Evolutionary conservation across 2,329 filamentous ascomycete species (phyloP).

Genomic region (Neobulgaria alba): DNA sequence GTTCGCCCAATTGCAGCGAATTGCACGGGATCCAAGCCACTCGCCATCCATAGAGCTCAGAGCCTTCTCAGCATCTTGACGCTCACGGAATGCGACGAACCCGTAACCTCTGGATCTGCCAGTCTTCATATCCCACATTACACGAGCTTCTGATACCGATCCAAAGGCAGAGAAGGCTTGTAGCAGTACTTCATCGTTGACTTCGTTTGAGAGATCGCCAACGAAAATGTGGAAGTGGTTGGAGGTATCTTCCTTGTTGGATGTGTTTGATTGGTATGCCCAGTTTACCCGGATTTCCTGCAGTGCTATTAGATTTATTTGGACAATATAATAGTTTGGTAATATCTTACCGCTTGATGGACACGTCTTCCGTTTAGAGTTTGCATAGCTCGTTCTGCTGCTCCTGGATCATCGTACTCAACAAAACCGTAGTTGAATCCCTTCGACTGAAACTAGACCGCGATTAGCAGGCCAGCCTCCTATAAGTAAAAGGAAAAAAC

Average conservation of each 20-base stretch:
- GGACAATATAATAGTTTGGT: not conserved
- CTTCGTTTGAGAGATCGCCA: conserved; percentile 93
- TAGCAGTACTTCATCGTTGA: conserved; percentile 89
- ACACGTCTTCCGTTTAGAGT: conserved; percentile 92
- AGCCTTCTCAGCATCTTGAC: conserved; percentile 88
- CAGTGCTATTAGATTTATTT: conserved; percentile 22
- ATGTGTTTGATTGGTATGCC: conserved; percentile 95
- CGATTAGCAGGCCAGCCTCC: conserved; percentile 26
- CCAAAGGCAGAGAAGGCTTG: conserved; percentile 97
- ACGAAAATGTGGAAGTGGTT: conserved; percentile 99
- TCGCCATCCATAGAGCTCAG: conserved; percentile 97
- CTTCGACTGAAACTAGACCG: conserved; percentile 59
- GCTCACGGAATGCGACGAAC: conserved; percentile 94
- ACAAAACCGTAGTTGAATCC: conserved; percentile 99
- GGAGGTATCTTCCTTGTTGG: conserved; percentile 93
- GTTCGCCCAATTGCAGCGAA: conserved; percentile 99
- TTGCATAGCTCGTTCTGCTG: conserved; percentile 93
- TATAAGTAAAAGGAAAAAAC: too few species aligned
- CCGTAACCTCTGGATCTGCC: conserved; percentile 94
- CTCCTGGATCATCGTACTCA: conserved; percentile 95
- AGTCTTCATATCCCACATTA: conserved; percentile 99
- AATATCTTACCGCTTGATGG: conserved; percentile 73
- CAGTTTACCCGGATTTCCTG: conserved; percentile 99
- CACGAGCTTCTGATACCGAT: conserved; percentile 89
- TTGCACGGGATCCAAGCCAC: conserved; percentile 95